Evolutionary conservation across 108 stramenopile genomes (phyloP), one percentile per base, ranked within the genome.

Genomic region (Fragilaria crotonensis): DNA sequence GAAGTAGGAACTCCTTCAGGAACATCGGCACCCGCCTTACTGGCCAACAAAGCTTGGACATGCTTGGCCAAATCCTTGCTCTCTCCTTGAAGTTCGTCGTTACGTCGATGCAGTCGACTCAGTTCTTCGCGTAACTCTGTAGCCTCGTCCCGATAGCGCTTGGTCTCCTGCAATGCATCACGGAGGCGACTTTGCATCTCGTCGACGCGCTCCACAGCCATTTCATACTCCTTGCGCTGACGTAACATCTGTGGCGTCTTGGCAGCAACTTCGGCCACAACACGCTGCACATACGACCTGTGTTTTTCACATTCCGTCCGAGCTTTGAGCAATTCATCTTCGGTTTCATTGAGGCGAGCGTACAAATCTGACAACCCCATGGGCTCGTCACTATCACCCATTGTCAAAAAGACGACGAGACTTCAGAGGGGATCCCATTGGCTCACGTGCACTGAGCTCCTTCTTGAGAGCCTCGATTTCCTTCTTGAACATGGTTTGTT

Each of bases 141-240:
- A 54, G 68, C 60, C 46, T 87, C 84, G 2, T 72, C 62, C 11
- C 84, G 76, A 32, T 67, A 63, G 5, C 66, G 71, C 3, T 65
- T 52, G n/a, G 71, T 61, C 53, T 89, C 91, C n/a, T 77, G 64
- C 48, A 81, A 57, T 3, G 88, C 85, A 31, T 84, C 58, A 41
- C 78, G 57, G 30, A 90, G 48, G 14, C 87, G 73, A 0, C 73
- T 70, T 27, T 76, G 76, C 14, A 68, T 60, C 52, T 84, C 86
- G 18, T 83, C 72, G 52, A 79, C 69, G 30, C 75, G 68, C 27
- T 85, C 73, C 75, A 87, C 53, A 17, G 88, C 88, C 49, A 75
- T 50, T 54, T 93, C 86, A 49, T 80, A 80, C 61, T 88, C 91
- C 60, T 88, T 68, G 28, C 80, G 63, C 57, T 89, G 87, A n/a